A percentile compares a stretch with the other conserved stretches of the same genome.
Evolutionary conservation across 75 land plant genomes (phyloP).

Genomic region (Pinus albicaulis): DNA sequence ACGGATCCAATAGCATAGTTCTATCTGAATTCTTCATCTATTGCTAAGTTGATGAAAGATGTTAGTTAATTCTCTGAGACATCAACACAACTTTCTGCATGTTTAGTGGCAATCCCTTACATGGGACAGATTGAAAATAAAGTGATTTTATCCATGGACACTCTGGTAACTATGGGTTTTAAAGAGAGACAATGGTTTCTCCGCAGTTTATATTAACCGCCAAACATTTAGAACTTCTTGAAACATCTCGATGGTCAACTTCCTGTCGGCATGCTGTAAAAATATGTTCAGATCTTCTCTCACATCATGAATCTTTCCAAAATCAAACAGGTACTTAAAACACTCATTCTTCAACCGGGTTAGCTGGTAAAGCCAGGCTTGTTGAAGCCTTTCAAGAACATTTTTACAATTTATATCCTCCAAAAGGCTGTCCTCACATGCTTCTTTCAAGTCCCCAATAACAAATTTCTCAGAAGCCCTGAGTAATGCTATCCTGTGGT

Average conservation of each 20-base stretch:
- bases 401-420: slow-evolving; percentile 76
- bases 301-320: slow-evolving; percentile 79
- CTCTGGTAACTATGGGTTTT: not conserved
- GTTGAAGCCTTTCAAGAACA: slow-evolving; percentile 84
- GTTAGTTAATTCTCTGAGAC: not conserved
- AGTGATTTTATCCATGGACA: not conserved
- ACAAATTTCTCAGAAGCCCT: slow-evolving; percentile 83
- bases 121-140: not conserved
- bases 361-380: slow-evolving; percentile 77
- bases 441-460: slow-evolving; percentile 69
- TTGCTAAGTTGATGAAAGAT: not conserved
- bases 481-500: slow-evolving; percentile 64
- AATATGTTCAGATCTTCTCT: slow-evolving; percentile 56
- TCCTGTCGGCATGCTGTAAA: slow-evolving; percentile 66
- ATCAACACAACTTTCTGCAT: not conserved
- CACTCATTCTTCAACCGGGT: slow-evolving; percentile 71
- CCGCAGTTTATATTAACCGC: slow-evolving; percentile 28
- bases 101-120: not conserved
- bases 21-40: no score
- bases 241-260: slow-evolving; percentile 79
- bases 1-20: no score
- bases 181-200: not conserved
- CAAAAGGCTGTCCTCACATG: slow-evolving; percentile 82
- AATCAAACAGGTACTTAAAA: slow-evolving; percentile 71
- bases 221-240: slow-evolving; percentile 66